Conservation (phyloP, 129 eudicot genomes). For the Centaurea solstitialis region DNA sequence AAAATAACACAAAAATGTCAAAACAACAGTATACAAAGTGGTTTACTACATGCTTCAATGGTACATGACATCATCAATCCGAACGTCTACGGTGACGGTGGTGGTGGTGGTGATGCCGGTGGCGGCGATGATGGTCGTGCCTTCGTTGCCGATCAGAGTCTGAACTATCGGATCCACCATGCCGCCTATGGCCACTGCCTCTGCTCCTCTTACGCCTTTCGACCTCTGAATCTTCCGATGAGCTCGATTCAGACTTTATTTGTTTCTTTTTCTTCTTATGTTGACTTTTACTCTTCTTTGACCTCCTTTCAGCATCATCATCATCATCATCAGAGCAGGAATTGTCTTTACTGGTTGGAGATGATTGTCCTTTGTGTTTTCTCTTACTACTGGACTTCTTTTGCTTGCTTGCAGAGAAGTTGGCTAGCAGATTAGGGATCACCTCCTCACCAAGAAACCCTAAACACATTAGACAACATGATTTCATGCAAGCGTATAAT, state of each 20-base stretch:
- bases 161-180: constrained; percentile 28
- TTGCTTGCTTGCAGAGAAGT: constrained; percentile 58
- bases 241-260: constrained; percentile 40
- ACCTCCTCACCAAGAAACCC: constrained; percentile 76
- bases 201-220: constrained; percentile 41
- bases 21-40: constrained; percentile 11
- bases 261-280: constrained; percentile 40
- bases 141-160: constrained; percentile 37
- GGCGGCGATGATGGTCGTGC: not conserved
- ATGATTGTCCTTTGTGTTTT: constrained; percentile 42
- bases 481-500: not conserved
- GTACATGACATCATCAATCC: constrained; percentile 1
- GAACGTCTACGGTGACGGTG: constrained; percentile 33
- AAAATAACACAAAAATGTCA: not conserved
- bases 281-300: constrained; percentile 46
- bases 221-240: constrained; percentile 45
- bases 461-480: constrained; percentile 22
- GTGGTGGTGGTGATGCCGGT: constrained; percentile 13
- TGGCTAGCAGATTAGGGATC: constrained; percentile 72
- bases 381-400: constrained; percentile 59
- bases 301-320: constrained; percentile 27
- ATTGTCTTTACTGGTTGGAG: constrained; percentile 28
- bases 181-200: constrained; percentile 27
- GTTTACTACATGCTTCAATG: constrained; percentile 3
- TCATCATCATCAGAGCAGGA: constrained; percentile 22